phyloP scores from a whole-genome alignment of 2,329 filamentous ascomycete genomes.

The Paramyrothecium sp. region DNA sequence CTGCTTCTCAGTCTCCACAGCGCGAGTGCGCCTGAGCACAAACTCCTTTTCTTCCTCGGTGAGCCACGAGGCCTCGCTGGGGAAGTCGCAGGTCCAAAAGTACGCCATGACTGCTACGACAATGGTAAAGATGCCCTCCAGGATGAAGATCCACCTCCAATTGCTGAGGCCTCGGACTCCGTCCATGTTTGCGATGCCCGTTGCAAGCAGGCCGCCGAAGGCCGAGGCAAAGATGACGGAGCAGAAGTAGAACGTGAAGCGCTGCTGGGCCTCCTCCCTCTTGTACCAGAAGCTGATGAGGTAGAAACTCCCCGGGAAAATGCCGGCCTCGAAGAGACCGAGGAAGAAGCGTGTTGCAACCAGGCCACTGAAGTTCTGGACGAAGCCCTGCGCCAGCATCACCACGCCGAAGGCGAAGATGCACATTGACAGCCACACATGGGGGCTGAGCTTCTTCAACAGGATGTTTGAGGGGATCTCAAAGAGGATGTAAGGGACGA shows the following conservation, averaged over 20 bases:
- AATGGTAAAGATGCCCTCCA: conserved; percentile 65
- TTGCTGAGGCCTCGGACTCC: conserved; percentile 50
- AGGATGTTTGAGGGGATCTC: conserved; percentile 18
- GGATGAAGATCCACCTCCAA: conserved; percentile 60
- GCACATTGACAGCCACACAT: conserved; percentile 3
- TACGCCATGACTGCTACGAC: conserved; percentile 62
- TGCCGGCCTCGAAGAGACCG: conserved; percentile 27
- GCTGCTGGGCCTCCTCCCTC: conserved; percentile 30
- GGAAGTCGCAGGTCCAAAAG: conserved; percentile 75
- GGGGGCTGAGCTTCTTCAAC: conserved; percentile 6
- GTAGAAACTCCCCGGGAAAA: conserved; percentile 56
- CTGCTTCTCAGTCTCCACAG: conserved; percentile 43
- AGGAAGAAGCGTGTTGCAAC: conserved; percentile 16
- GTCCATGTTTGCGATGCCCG: conserved; percentile 63
- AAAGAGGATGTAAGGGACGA: conserved; percentile 16
- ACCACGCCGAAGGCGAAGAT: conserved; percentile 6
- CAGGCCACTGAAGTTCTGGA: conserved; percentile 13
- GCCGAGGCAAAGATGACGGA: conserved; percentile 66
- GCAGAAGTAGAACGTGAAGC: conserved; percentile 63
- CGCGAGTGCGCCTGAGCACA: conserved; percentile 29
- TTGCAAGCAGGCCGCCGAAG: conserved; percentile 66
- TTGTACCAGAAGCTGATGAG: conserved; percentile 67
- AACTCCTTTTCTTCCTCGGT: conserved; percentile 52
- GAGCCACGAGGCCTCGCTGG: conserved; percentile 68
- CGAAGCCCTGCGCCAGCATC: conserved; percentile 6